Percentiles rank a stretch among this genome's conserved stretches.
phyloP scores from a whole-genome alignment of 495 filamentous ascomycete genomes.

The Podospora sp. region DNA sequence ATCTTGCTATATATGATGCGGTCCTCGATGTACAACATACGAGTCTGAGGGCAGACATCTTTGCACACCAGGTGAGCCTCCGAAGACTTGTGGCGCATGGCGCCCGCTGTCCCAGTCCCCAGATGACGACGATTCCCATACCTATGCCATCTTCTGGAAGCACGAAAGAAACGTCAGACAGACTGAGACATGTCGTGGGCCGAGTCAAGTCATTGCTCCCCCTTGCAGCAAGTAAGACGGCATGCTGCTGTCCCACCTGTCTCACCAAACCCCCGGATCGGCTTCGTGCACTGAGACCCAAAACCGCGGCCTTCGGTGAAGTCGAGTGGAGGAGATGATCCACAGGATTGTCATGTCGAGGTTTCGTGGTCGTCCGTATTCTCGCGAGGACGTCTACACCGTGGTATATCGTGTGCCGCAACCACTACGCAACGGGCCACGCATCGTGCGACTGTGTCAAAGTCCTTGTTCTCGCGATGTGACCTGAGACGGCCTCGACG shows the following conservation, averaged over 20 bases:
- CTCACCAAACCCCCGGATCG: not conserved
- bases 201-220: conserved; percentile 1
- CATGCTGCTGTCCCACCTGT: not conserved
- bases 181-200: not conserved
- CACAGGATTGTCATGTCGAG: not conserved
- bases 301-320: not conserved
- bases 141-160: not conserved
- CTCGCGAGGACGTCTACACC: not conserved
- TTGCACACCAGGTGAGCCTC: not conserved
- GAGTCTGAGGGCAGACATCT: not conserved
- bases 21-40: not conserved
- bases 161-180: not conserved
- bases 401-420: too few relatives aligned
- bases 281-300: not conserved
- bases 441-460: not conserved
- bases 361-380: not conserved
- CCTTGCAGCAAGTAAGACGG: not conserved
- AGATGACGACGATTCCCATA: not conserved
- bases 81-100: too few relatives aligned
- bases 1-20: not conserved
- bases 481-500: not conserved
- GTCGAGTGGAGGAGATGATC: not conserved
- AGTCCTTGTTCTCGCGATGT: not conserved
- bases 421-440: too few relatives aligned
- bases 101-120: not conserved